Evolutionary conservation across 108 stramenopile species (phyloP).

Genomic region (Skeletonema costatum): DNA sequence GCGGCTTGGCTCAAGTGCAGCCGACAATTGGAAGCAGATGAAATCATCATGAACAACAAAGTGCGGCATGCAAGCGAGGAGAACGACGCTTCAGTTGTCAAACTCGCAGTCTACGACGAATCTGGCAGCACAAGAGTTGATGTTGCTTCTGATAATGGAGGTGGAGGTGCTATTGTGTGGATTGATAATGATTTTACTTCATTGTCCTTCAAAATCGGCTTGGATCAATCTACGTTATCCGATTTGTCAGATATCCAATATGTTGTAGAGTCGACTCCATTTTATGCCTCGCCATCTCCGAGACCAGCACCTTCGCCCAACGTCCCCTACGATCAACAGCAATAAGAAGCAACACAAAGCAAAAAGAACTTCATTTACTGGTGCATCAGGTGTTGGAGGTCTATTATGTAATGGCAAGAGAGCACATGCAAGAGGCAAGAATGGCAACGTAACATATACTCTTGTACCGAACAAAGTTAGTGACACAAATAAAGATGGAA

Average conservation of each 20-base stretch:
- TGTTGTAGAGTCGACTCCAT: slow-evolving; percentile 36
- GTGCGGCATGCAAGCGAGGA: slow-evolving; percentile 6
- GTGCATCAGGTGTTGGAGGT: slow-evolving; percentile 28
- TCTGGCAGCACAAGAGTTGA: slow-evolving; percentile 25
- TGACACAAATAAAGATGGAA: neutral
- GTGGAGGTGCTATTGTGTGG: slow-evolving; percentile 37
- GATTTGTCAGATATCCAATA: slow-evolving; percentile 41
- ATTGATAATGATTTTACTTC: slow-evolving; percentile 4
- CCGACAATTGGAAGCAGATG: slow-evolving; percentile 42
- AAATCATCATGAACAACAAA: slow-evolving; percentile 48
- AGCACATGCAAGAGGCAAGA: slow-evolving; percentile 33
- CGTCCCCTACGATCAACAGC: slow-evolving; percentile 5
- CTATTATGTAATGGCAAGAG: slow-evolving; percentile 38
- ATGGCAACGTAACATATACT: slow-evolving; percentile 20
- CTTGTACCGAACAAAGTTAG: slow-evolving; percentile 15
- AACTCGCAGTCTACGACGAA: slow-evolving; percentile 28
- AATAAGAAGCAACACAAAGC: neutral
- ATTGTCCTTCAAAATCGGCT: slow-evolving; percentile 20
- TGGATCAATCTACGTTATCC: slow-evolving; percentile 23
- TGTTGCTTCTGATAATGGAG: slow-evolving; percentile 4
- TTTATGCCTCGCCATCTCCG: slow-evolving; percentile 10
- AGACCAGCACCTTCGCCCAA: neutral
- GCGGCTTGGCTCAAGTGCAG: slow-evolving; percentile 46
- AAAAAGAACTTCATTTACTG: slow-evolving; percentile 9
- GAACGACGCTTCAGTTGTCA: slow-evolving; percentile 9